Conservation (phyloP, 2,329 filamentous ascomycete genomes). For the Talaromyces marneffei region DNA sequence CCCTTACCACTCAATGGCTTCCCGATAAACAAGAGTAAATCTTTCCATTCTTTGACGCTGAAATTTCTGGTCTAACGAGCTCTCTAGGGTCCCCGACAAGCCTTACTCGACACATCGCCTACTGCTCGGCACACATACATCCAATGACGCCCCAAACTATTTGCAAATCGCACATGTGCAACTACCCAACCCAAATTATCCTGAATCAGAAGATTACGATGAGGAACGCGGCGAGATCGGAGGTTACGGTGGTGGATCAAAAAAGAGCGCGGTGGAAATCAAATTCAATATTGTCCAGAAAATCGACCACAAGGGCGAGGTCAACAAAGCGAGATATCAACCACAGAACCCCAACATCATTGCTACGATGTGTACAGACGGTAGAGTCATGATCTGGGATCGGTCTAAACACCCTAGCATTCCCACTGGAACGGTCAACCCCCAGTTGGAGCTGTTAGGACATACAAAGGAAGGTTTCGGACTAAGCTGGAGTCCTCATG, state of each 20-base stretch:
- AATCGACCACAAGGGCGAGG: constrained; percentile 92
- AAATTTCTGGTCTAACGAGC: constrained; percentile 10
- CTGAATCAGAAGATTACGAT: constrained; percentile 80
- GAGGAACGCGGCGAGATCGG: constrained; percentile 90
- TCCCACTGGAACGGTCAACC: constrained; percentile 67
- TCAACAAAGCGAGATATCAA: constrained; percentile 97
- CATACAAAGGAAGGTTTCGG: constrained; percentile 89
- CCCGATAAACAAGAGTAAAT: constrained; percentile 77
- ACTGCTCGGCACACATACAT: constrained; percentile 90
- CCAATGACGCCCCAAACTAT: constrained; percentile 78
- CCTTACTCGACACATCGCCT: constrained; percentile 82
- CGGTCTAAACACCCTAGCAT: constrained; percentile 83
- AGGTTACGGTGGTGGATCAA: constrained; percentile 69
- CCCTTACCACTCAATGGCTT: constrained; percentile 95
- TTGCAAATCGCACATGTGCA: constrained; percentile 92
- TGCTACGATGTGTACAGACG: constrained; percentile 83
- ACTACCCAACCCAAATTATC: constrained; percentile 68
- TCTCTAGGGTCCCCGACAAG: constrained; percentile 65
- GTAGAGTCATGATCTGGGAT: constrained; percentile 87
- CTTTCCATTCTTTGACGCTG: background rate
- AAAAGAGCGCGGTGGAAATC: constrained; percentile 64
- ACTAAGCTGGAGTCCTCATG: constrained; percentile 83
- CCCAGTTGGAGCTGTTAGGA: constrained; percentile 78
- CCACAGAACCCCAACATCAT: constrained; percentile 97
- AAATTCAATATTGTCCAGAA: constrained; percentile 91